These are phyloP conservation scores for Nakazawaea wickerhamii DNA, from an alignment of 805 yeast genomes.

Conservation along the genomic window DNA sequence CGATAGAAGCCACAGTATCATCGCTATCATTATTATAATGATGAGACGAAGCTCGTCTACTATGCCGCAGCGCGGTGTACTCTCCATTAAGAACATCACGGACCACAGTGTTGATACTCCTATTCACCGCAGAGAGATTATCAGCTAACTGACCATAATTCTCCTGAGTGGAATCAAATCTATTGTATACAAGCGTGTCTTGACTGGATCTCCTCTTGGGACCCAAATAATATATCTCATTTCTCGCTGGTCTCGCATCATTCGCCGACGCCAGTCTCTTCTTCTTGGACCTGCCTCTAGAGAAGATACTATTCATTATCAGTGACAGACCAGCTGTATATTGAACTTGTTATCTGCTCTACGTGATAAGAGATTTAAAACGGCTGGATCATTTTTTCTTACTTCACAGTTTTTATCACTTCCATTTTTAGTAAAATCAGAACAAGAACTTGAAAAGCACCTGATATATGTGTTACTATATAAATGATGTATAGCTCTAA, in stretches of 20 bases:
- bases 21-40: slow-evolving; percentile 8
- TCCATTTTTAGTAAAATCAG: too few relatives aligned
- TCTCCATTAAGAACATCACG: slow-evolving; percentile 8
- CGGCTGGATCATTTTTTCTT: background rate
- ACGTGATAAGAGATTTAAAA: background rate
- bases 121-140: slow-evolving; percentile 6
- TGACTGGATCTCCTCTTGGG: slow-evolving; percentile 12
- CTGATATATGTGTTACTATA: too few relatives aligned
- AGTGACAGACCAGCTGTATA: background rate
- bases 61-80: background rate
- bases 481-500: too few relatives aligned
- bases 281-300: slow-evolving; percentile 4
- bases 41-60: background rate
- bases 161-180: slow-evolving; percentile 11
- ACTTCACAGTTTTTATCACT: background rate
- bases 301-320: slow-evolving; percentile 6
- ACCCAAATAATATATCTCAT: background rate
- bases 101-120: slow-evolving; percentile 8
- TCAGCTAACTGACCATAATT: slow-evolving; percentile 12
- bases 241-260: background rate
- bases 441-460: too few relatives aligned
- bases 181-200: slow-evolving; percentile 11
- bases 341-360: background rate
- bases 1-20: slow-evolving; percentile 12
- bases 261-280: slow-evolving; percentile 7